Percentiles rank a stretch among this genome's conserved stretches.
Conservation (phyloP, 805 yeast genomes). For the Wickerhamomyces pijperi region DNA sequence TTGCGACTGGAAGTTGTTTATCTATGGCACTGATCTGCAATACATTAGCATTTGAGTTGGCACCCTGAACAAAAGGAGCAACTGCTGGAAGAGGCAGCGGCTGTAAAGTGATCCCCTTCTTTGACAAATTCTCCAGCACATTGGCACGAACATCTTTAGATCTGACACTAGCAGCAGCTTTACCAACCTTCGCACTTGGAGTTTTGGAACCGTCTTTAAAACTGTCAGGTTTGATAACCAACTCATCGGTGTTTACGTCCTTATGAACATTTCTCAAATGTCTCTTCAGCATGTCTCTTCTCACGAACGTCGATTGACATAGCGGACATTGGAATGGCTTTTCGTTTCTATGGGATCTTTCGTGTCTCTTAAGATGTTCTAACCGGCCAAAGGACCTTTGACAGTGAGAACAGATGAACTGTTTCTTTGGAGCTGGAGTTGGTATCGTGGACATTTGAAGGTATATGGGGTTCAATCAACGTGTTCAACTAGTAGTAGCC, state of each 20-base stretch:
- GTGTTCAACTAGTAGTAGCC: too few relatives aligned
- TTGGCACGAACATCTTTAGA: not conserved
- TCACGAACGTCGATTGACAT: conserved; percentile 8
- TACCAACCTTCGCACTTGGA: not conserved
- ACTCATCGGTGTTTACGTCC: conserved; percentile 1
- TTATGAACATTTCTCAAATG: conserved; percentile 10
- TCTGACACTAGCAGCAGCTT: not conserved
- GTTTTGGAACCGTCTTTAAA: not conserved
- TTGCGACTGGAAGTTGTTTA: too few relatives aligned
- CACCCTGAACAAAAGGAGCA: too few relatives aligned
- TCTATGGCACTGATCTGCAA: too few relatives aligned
- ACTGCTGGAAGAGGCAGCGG: too few relatives aligned
- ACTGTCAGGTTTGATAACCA: not conserved
- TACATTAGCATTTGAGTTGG: too few relatives aligned
- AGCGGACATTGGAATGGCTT: conserved; percentile 8
- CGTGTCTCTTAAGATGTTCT: conserved; percentile 10
- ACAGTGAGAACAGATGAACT: conserved; percentile 10
- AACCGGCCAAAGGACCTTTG: conserved; percentile 10
- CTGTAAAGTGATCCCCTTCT: too few relatives aligned
- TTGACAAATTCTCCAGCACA: too few relatives aligned
- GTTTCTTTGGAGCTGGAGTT: conserved; percentile 1
- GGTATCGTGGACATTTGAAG: too few relatives aligned
- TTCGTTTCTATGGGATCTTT: conserved; percentile 10
- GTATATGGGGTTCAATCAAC: too few relatives aligned
- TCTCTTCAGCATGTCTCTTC: conserved; percentile 10